Evolutionary conservation across 345 rosid species (phyloP).

Genomic region (Lepidium africanum): DNA sequence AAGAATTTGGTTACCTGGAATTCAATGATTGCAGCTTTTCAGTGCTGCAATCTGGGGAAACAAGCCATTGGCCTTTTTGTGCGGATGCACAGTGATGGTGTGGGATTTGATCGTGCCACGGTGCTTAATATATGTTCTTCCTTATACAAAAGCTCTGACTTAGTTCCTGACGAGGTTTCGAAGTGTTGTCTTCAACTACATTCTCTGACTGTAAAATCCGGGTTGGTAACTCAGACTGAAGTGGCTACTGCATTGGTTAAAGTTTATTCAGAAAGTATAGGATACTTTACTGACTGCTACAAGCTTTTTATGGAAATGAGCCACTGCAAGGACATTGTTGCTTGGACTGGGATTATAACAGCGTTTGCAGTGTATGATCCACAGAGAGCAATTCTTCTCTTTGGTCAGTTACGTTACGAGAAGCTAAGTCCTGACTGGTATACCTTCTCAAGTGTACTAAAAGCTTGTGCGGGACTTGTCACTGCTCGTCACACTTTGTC

Average conservation of each 20-base stretch:
- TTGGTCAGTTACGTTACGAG: constrained; percentile 41
- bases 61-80: constrained; percentile 40
- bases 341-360: constrained; percentile 78
- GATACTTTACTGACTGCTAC: constrained; percentile 46
- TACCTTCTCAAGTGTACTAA: constrained; percentile 65
- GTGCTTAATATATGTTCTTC: constrained; percentile 60
- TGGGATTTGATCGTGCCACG: constrained; percentile 66
- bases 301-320: constrained; percentile 50
- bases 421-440: constrained; percentile 60
- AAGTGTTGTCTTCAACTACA: constrained; percentile 54
- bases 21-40: constrained; percentile 72
- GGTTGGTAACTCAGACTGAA: constrained; percentile 46
- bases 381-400: constrained; percentile 53
- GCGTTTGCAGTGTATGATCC: constrained; percentile 67
- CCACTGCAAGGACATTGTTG: constrained; percentile 42
- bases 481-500: constrained; percentile 48
- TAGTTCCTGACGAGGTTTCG: constrained; percentile 30
- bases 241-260: constrained; percentile 69
- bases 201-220: constrained; percentile 46
- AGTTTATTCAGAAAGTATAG: constrained; percentile 62
- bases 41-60: constrained; percentile 33
- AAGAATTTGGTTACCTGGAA: constrained; percentile 68
- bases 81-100: constrained; percentile 43
- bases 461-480: constrained; percentile 78
- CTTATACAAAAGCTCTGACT: constrained; percentile 36